phyloP scores from a whole-genome alignment of 2,329 filamentous ascomycete species.

The Elsinoe necatrix region DNA sequence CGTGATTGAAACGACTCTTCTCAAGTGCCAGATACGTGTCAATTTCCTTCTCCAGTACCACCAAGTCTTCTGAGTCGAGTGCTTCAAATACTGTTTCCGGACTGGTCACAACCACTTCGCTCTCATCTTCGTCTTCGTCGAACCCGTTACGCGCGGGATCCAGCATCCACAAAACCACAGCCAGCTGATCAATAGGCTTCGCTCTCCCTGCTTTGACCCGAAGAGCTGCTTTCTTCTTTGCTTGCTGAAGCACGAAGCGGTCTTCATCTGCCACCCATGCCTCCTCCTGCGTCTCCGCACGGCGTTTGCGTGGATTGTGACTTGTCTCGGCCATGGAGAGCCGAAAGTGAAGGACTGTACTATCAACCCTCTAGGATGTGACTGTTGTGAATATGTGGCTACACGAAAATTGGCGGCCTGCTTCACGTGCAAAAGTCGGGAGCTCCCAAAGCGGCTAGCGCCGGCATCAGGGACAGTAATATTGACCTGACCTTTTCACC shows the following conservation, averaged over 20 bases:
- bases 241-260: slow-evolving; percentile 88
- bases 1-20: slow-evolving; percentile 63
- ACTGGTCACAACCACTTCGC: slow-evolving; percentile 68
- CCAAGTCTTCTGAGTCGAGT: slow-evolving; percentile 57
- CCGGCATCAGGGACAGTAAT: not conserved
- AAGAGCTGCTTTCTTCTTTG: slow-evolving; percentile 96
- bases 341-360: too few species aligned
- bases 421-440: not conserved
- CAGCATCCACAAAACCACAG: slow-evolving; percentile 81
- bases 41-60: slow-evolving; percentile 75
- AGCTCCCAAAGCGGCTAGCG: slow-evolving; percentile 1
- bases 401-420: not conserved
- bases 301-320: slow-evolving; percentile 35
- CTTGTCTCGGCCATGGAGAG: slow-evolving; percentile 18
- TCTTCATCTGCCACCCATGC: slow-evolving; percentile 89
- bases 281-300: slow-evolving; percentile 40
- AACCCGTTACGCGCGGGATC: slow-evolving; percentile 70
- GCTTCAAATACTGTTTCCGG: slow-evolving; percentile 74
- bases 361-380: too few species aligned
- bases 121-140: slow-evolving; percentile 75
- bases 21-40: slow-evolving; percentile 72
- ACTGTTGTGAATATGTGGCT: too few species aligned
- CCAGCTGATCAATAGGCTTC: slow-evolving; percentile 86
- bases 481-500: not conserved
- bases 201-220: slow-evolving; percentile 85